These are phyloP conservation scores for Backusella mclennaniae DNA, from an alignment of 192 early-diverging fungal genomes.

Conservation along the genomic window DNA sequence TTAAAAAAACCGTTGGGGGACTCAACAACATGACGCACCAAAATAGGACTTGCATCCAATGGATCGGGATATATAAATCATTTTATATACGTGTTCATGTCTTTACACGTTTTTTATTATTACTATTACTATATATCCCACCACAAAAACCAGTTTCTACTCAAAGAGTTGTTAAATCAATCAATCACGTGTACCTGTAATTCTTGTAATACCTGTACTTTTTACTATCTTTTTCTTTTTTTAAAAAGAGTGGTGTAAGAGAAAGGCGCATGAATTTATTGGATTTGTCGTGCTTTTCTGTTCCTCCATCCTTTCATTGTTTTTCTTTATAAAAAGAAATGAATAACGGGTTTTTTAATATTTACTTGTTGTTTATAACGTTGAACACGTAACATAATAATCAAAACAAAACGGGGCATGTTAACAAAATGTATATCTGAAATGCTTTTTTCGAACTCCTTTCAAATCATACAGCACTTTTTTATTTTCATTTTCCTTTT, in stretches of 20 bases:
- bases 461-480: too few relatives aligned
- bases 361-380: background rate
- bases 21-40: background rate
- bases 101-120: background rate
- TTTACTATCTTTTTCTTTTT: background rate
- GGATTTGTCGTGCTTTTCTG: background rate
- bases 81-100: background rate
- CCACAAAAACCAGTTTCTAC: background rate
- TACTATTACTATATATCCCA: background rate
- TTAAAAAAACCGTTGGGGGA: background rate
- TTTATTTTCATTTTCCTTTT: too few relatives aligned
- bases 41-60: background rate
- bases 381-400: too few relatives aligned
- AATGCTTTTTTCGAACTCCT: too few relatives aligned
- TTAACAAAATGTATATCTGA: too few relatives aligned
- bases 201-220: background rate
- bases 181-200: background rate
- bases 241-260: background rate
- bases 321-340: background rate
- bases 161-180: background rate
- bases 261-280: background rate
- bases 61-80: background rate
- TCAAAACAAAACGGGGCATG: too few relatives aligned
- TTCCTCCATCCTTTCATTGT: background rate
- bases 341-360: background rate